These are phyloP conservation scores for Saksenaea oblongispora DNA, from an alignment of 371 early-diverging fungal genomes.

Conservation along the genomic window DNA sequence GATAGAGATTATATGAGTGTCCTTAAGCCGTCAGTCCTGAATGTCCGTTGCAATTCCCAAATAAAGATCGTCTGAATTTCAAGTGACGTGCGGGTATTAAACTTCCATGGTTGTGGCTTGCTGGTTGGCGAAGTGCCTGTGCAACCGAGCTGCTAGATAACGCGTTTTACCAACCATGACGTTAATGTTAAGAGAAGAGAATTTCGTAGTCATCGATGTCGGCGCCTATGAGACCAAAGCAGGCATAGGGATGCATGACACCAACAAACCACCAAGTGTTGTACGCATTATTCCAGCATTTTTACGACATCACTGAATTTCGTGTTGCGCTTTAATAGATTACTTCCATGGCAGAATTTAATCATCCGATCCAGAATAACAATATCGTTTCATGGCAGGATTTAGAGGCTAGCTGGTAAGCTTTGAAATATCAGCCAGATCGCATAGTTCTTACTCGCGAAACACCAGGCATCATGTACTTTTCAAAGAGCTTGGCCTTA, in stretches of 20 bases:
- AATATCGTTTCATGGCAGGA: slow-evolving; percentile 76
- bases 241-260: slow-evolving; percentile 70
- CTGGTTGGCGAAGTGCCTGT: background rate
- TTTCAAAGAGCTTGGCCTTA: slow-evolving; percentile 74
- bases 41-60: too few species aligned
- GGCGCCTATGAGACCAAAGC: slow-evolving; percentile 68
- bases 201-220: slow-evolving; percentile 76
- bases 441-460: background rate
- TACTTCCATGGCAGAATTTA: slow-evolving; percentile 38
- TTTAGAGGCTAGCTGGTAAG: slow-evolving; percentile 72
- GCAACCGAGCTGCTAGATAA: background rate
- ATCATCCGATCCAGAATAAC: slow-evolving; percentile 64
- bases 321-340: slow-evolving; percentile 18
- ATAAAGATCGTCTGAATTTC: too few species aligned
- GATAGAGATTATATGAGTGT: too few species aligned
- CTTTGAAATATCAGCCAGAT: background rate
- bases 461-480: slow-evolving; percentile 69
- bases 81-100: too few species aligned
- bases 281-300: slow-evolving; percentile 31
- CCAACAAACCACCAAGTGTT: slow-evolving; percentile 67
- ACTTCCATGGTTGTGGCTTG: background rate
- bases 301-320: background rate
- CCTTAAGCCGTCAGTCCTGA: too few species aligned
- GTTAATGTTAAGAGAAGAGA: slow-evolving; percentile 64
- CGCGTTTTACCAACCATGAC: slow-evolving; percentile 25